Base-by-base conservation (phyloP, 2,329 filamentous ascomycete genomes). In the Podosphaera fusca region DNA sequence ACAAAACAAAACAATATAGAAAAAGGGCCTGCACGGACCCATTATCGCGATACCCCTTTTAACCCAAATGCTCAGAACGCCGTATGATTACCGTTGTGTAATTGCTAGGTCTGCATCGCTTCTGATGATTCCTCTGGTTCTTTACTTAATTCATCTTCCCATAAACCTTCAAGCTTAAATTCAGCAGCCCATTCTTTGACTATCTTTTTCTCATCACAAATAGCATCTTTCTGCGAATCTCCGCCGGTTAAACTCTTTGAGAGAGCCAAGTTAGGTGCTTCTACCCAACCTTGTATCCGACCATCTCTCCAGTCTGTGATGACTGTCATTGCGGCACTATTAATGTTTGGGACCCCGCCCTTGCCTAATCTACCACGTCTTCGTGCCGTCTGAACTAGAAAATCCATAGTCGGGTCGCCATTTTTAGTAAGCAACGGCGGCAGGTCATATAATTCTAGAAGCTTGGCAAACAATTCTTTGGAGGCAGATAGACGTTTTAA, bases 231-330 rank as follows among this genome's bases (percentile, higher is more conserved):
- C 55, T 14, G 38, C 9, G 33, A 38, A 6, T 47, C 21, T n/a
- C 30, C 42, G 2, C 8, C 45, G 10, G 70, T 69, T 7, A 66
- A 69, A 50, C 69, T 69, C 61, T 67, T 56, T 49, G 69, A 65
- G 51, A 84, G 76, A 21, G 78, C 72, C 59, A 87, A 70, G 40
- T 77, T 75, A 6, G 89, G 88, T 2, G 87, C 78, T 64, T 88
- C 84, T 53, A 82, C 79, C 89, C 89, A 95, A 58, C 89, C 89
- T 70, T 94, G 87, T 64, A 98, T 94, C 56, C 92, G 80, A 33
- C 89, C 90, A 68, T 96, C 90, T 63, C 92, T 80, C 87, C 92
- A 94, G 73, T 98, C 92, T n/a, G 82, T 92, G 58, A 98, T 81
- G 57, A 98, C 89, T 0, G 87, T 84, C 77, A 92, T 90, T 61